These are phyloP conservation scores for Lecanicillium sp. DNA, from an alignment of 2,329 filamentous ascomycete genomes.

Conservation along the genomic window DNA sequence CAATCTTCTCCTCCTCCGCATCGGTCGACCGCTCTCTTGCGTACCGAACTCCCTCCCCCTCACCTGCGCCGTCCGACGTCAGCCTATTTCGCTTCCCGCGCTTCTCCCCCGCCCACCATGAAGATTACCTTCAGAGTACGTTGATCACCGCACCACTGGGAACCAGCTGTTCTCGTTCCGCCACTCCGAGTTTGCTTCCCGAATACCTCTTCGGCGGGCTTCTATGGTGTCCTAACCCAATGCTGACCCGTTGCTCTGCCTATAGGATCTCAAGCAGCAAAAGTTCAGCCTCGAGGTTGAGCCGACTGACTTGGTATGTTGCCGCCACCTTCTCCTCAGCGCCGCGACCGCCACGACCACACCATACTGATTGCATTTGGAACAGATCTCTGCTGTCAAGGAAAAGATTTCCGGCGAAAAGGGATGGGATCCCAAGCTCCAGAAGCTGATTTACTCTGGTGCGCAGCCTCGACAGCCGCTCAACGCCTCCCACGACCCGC, in stretches of 20 bases:
- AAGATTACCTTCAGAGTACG: slow-evolving; percentile 62
- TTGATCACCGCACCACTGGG: slow-evolving; percentile 8
- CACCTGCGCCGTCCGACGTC: neutral
- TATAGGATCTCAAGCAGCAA: slow-evolving; percentile 93
- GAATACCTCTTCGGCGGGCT: too few relatives aligned
- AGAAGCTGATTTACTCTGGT: slow-evolving; percentile 99
- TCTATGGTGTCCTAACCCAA: neutral
- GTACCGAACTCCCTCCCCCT: neutral
- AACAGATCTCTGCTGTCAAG: slow-evolving; percentile 81
- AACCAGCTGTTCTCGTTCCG: too few relatives aligned
- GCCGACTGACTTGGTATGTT: slow-evolving; percentile 78
- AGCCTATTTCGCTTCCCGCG: too few relatives aligned
- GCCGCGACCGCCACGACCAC: neutral
- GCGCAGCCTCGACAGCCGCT: slow-evolving; percentile 24
- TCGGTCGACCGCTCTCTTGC: neutral
- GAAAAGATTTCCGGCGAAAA: slow-evolving; percentile 87
- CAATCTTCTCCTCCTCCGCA: neutral
- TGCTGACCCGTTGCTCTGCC: neutral
- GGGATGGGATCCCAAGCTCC: slow-evolving; percentile 81
- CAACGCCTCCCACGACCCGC: slow-evolving; percentile 7
- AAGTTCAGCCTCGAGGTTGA: slow-evolving; percentile 97
- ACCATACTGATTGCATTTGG: neutral
- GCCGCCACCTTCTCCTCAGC: slow-evolving; percentile 15
- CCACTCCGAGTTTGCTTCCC: neutral
- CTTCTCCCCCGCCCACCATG: slow-evolving; percentile 41